A percentile compares a stretch with the other conserved stretches of the same genome.
Conservation (phyloP, 148 eudicot species). For the Diospyros lotus region DNA sequence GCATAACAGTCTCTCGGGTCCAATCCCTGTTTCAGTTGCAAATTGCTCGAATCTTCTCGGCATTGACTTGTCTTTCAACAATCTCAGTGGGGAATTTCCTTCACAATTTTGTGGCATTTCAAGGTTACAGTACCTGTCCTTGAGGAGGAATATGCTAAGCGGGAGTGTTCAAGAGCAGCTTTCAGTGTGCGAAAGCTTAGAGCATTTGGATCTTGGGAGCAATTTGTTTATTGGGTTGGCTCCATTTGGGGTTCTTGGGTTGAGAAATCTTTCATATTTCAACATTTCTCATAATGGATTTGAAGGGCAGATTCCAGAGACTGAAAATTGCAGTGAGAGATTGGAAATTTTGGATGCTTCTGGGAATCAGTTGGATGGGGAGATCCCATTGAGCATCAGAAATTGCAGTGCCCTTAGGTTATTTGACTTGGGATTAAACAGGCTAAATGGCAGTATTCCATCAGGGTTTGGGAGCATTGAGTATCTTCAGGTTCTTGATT, state of each 20-base stretch:
- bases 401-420: slow-evolving; percentile 55
- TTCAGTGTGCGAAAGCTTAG: slow-evolving; percentile 53
- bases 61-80: slow-evolving; percentile 71
- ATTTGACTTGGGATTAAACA: slow-evolving; percentile 70
- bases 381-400: slow-evolving; percentile 57
- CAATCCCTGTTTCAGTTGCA: slow-evolving; percentile 55
- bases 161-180: slow-evolving; percentile 63
- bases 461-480: slow-evolving; percentile 66
- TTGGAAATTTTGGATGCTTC: slow-evolving; percentile 72
- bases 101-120: slow-evolving; percentile 49
- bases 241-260: slow-evolving; percentile 65
- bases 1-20: slow-evolving; percentile 66
- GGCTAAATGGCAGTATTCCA: slow-evolving; percentile 66
- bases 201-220: slow-evolving; percentile 83
- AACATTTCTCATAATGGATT: slow-evolving; percentile 79
- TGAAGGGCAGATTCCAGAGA: slow-evolving; percentile 46
- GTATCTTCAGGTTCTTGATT: slow-evolving; percentile 68
- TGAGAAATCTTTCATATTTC: slow-evolving; percentile 63
- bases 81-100: slow-evolving; percentile 60
- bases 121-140: slow-evolving; percentile 50
- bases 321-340: slow-evolving; percentile 47
- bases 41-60: slow-evolving; percentile 77
- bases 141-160: slow-evolving; percentile 61
- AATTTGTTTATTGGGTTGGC: slow-evolving; percentile 60
- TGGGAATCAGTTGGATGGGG: slow-evolving; percentile 58